Base-by-base conservation (phyloP, 768 basidiomycete species). In the Vararia minispora region DNA sequence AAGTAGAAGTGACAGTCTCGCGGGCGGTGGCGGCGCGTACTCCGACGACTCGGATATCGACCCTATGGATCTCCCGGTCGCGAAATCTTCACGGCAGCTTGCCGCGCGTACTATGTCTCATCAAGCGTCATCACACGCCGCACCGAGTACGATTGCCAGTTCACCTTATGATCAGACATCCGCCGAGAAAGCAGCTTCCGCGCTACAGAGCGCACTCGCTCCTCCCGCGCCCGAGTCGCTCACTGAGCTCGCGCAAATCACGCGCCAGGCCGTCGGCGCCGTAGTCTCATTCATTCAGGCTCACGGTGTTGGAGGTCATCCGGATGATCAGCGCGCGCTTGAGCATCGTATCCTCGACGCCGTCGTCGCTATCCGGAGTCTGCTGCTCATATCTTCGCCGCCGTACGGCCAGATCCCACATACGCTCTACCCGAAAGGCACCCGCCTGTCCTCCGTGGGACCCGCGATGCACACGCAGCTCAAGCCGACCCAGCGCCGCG, bases 1-100 rank as follows among this genome's bases (percentile, higher is more conserved):
- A 37, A 53, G 51, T 17, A 57, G 57, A 20, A 54, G 51, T 25
- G 57, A 60, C 24, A 58, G 53, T 35, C 46, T 45, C 11, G 47
- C 55, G 20, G 64, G 66, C 28, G 70, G 71, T 37, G 59, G 71
- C 37, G 85, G 85, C 52, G 71, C 78, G 23, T 76, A 79, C 51
- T 88, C 85, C 8, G 87, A 90, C 50, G 79, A 82, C 52, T 88
- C 84, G 8, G 83, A 81, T 35, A 62, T 82, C 25, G 70, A 77
- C 22, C 76, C 75, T 5, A 48, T 62, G 4, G 69, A 70, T 21
- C 53, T 49, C 24, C 42, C 35, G 30, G 42, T 29, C 3, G 41
- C 43, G 13, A 41, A 42, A 36, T 46, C 53, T 2, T 48, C 49
- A 12, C 28, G 14, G 21, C 40, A 24, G n/a, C 26, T 17, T 21